Base-by-base conservation (phyloP, 2,329 filamentous ascomycete genomes). In the Graphilbum fragrans region DNA sequence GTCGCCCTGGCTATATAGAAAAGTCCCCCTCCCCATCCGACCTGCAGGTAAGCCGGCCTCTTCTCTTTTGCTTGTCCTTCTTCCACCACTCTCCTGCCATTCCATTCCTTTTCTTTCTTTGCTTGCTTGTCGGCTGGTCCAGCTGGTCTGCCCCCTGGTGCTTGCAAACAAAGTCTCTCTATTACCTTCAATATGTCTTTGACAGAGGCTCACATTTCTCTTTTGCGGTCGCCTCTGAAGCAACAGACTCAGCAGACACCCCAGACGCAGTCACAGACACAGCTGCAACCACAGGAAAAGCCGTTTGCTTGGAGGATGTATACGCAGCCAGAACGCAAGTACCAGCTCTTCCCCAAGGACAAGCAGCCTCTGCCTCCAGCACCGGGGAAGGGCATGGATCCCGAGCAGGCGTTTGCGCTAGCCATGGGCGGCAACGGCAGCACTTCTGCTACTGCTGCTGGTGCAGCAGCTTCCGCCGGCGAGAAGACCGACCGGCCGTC, bases 291-390 rank as follows among this genome's bases (percentile, higher is more conserved):
- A 20, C 57, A 65, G 40, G 69, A 72, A 44, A 75, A 70, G 58
- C 59, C 69, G 14, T 70, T 66, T 51, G 55, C 65, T 37, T 75
- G 71, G 72, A 75, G 72, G 54, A 76, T 78, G 70, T 66, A 72
- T 47, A 29, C 45, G 4, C 70, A 74, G 46, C 56, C 69, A 11
- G 69, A 73, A 35, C 66, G 68, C 43, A 78, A 73, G 58, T 79
- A 80, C 49, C 74, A 78, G 53, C 62, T 78, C 33, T 80, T 80
- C 50, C 69, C 74, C 45, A 68, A 62, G 52, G 63, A 72, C 45
- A 71, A 62, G 48, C 68, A 67, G 51, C 55, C 64, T 55, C 43
- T 55, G 55, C 20, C 58, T 60, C 42, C 60, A 55, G 43, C 55
- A 42, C 12, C 42, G 12, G 59, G 55, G 41, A 74, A 70, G 54